Evolutionary conservation across 2,329 filamentous ascomycete species (phyloP).

Genomic region (Teratosphaeria viscida): DNA sequence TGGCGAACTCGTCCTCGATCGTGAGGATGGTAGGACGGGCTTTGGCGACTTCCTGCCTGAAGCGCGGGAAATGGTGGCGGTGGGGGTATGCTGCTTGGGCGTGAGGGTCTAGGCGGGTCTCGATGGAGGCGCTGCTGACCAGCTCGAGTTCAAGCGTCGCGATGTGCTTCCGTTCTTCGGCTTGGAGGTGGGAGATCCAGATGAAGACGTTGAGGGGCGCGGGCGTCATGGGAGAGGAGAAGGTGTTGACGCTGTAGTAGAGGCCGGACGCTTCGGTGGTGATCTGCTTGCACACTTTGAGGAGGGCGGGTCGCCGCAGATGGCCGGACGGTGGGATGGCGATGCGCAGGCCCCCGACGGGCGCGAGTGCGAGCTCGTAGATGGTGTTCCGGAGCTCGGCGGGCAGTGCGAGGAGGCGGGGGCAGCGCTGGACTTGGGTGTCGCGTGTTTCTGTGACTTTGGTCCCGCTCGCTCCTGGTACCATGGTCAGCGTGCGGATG

Average conservation of each 20-base stretch:
- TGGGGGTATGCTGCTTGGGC: too few relatives aligned
- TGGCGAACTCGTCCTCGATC: too few relatives aligned
- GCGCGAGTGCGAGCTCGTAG: neutral
- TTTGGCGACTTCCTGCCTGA: too few relatives aligned
- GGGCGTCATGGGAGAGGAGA: neutral
- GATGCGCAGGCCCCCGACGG: neutral
- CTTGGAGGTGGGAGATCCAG: neutral
- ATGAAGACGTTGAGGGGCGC: neutral
- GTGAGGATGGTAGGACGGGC: too few relatives aligned
- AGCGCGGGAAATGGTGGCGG: neutral
- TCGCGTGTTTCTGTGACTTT: neutral
- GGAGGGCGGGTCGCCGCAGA: neutral
- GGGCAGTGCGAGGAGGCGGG: neutral
- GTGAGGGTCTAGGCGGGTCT: neutral
- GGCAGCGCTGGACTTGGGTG: neutral
- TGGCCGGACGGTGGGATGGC: neutral
- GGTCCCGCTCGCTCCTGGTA: neutral
- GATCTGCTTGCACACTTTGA: neutral
- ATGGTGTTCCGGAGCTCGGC: conserved; percentile 2
- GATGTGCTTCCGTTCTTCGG: neutral
- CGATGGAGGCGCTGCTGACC: neutral
- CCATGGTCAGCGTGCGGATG: neutral
- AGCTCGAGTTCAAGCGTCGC: neutral
- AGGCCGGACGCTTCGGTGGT: neutral
- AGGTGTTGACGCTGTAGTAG: neutral